Conservation (phyloP, 2,329 filamentous ascomycete species). For the Alternaria sp. region DNA sequence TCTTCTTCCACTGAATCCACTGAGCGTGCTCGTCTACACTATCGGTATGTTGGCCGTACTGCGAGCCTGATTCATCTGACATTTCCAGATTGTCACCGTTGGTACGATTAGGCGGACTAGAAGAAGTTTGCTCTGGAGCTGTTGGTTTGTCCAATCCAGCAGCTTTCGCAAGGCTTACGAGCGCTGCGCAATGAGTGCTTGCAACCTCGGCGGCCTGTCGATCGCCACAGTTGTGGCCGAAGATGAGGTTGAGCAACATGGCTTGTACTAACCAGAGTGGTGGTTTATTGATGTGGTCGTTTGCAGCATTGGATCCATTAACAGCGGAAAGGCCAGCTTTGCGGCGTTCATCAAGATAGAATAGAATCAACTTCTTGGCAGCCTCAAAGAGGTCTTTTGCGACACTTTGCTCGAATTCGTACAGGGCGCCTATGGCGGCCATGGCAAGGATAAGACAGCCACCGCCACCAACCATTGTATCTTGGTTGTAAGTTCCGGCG, state of each 20-base stretch:
- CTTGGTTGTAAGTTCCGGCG: constrained; percentile 62
- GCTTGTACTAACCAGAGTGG: constrained; percentile 96
- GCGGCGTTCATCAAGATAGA: constrained; percentile 89
- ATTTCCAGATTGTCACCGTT: constrained; percentile 67
- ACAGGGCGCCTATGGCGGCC: constrained; percentile 85
- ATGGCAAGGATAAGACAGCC: constrained; percentile 88
- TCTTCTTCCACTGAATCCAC: constrained; percentile 88
- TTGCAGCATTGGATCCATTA: constrained; percentile 60
- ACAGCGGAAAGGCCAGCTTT: constrained; percentile 78
- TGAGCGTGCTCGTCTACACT: constrained; percentile 68
- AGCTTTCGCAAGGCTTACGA: constrained; percentile 89
- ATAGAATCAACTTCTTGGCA: constrained; percentile 92
- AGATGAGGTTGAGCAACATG: constrained; percentile 95
- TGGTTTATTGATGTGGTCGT: constrained; percentile 72
- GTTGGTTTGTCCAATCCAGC: constrained; percentile 75
- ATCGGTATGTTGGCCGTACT: constrained; percentile 56
- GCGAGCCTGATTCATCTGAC: constrained; percentile 55
- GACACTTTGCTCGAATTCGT: constrained; percentile 81
- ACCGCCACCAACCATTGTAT: constrained; percentile 73
- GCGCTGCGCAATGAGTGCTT: constrained; percentile 86
- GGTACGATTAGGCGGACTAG: constrained; percentile 33
- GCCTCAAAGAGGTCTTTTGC: constrained; percentile 90
- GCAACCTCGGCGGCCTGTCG: constrained; percentile 91
- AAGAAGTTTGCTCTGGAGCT: constrained; percentile 29
- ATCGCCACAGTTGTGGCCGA: constrained; percentile 93